Base-by-base conservation (phyloP, 805 yeast species). In the Geotrichum ghanense region DNA sequence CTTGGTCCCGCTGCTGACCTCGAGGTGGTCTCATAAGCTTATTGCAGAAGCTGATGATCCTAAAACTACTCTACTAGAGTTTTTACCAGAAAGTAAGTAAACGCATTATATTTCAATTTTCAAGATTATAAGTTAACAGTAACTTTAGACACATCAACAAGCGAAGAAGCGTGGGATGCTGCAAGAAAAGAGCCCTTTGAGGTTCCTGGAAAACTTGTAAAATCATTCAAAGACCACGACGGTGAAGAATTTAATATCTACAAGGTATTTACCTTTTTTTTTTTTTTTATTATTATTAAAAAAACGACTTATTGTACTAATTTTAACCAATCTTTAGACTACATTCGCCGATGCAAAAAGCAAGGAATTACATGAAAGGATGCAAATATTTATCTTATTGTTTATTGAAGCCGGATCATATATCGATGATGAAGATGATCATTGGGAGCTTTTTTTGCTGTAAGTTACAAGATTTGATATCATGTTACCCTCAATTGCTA, bases 351-450 rank as follows among this genome's bases (percentile, higher is more conserved):
- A 69, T 42, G 58, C 57, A 0, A 57, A 56, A 3, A 78, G 79
- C 0, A 54, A 65, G 42, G 76, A 74, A 51, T 62, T 87, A 45
- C 89, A 81, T 56, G 64, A 71, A 44, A 66, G 95, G 49, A 70
- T 88, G 53, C 95, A 87, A 54, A 78, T 89, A 1, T 76, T 92
- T 54, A 84, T 85, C 14, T 66, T 90, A 22, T 68, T 92, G 9
- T 88, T 81, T 65, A 90, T 92, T 54, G 98, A 92, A 61, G 97
- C 95, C 0, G 97, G 96, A 1, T 79, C 94, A 1, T 85, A 77
- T 56, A 87, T 92, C 47, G 96, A 89, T 58, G 71, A 73, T 35
- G 62, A 62, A 0, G 98, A 92, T 62, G 71, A 73, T 6, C 70
- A 74, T 16, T 92, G 98, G 98, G 87, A 84, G 43, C 60, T 88